Evolutionary conservation across 2,329 filamentous ascomycete species (phyloP), one percentile per base, ranked within the genome.

Genomic region (Cytospora piceae): DNA sequence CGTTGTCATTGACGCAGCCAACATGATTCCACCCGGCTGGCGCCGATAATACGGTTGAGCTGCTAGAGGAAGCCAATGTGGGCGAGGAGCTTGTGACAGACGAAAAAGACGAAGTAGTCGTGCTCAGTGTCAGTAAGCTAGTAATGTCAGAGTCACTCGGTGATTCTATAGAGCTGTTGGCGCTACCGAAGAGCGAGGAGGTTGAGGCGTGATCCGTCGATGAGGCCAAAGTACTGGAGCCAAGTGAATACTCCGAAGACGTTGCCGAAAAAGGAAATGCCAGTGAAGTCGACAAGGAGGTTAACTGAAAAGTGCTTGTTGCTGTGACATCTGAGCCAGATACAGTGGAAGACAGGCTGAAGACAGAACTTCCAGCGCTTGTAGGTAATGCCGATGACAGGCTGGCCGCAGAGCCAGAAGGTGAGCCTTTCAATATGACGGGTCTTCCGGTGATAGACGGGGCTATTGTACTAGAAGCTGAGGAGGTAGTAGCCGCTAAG

Each of bases 1-100:
- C 58, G 24, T 15, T 54, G 62, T 70, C 69, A 22, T 52, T 66
- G 29, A 59, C 56, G 39, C 69, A 70, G 32, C 69, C 69, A 2
- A 57, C 39, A 59, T 49, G 12, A n/a, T 8, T 49, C 24, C 49
- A 54, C 31, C 39, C 52, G 46, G 39, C 52, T 22, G 58, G 31
- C 11, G 64, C 58, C 15, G n/a, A n/a, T n/a, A 55, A 34, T 1
- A 27, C 2, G n/a, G 53, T 17, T n/a, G 62, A 65, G 32, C 46
- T 42, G 27, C 52, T n/a, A 9, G 52, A 55, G 8, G 20, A 22
- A 1, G 24, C 6, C 20, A 52, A 3, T n/a, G 60, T 49, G 46
- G 9, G n/a, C 11, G 46, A 49, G n/a, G 46, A 24, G n/a, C 46
- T 49, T n/a, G n/a, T 24, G 46, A 24, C 8, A 24, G n/a, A 24